Evolutionary conservation across 768 basidiomycete genomes (phyloP).

Genomic region (Serendipita sp.): DNA sequence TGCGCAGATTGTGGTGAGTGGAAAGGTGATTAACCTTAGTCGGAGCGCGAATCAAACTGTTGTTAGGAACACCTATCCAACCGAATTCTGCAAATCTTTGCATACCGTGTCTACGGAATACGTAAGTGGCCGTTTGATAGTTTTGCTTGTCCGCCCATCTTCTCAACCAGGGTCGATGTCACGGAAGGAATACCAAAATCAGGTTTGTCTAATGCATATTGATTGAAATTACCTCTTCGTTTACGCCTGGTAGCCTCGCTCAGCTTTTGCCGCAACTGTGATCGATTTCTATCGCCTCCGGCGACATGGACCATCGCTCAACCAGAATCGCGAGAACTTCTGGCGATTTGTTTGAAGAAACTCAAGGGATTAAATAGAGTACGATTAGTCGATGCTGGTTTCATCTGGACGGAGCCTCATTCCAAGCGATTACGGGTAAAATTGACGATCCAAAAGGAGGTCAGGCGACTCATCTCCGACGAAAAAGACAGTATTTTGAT

Average conservation of each 20-base stretch:
- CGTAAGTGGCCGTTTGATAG: slow-evolving; percentile 29
- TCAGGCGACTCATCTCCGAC: slow-evolving; percentile 20
- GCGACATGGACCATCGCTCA: slow-evolving; percentile 68
- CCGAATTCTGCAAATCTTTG: slow-evolving; percentile 90
- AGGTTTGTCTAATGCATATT: slow-evolving; percentile 29
- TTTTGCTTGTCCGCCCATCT: background rate
- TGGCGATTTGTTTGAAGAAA: slow-evolving; percentile 89
- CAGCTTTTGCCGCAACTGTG: slow-evolving; percentile 90
- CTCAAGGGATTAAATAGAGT: slow-evolving; percentile 89
- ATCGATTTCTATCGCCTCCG: slow-evolving; percentile 88
- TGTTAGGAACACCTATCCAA: slow-evolving; percentile 62
- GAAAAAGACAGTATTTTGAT: background rate
- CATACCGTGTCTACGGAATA: slow-evolving; percentile 75
- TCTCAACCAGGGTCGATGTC: slow-evolving; percentile 61
- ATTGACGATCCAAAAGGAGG: slow-evolving; percentile 96
- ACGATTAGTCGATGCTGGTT: slow-evolving; percentile 92
- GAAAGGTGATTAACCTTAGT: background rate
- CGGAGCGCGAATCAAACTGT: background rate
- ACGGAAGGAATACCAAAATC: slow-evolving; percentile 96
- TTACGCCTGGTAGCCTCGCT: slow-evolving; percentile 45
- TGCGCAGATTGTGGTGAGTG: slow-evolving; percentile 75
- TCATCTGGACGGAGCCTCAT: slow-evolving; percentile 99
- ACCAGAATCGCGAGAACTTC: slow-evolving; percentile 82
- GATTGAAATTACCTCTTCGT: background rate
- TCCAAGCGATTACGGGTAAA: slow-evolving; percentile 85